Base-by-base conservation (phyloP, 2,329 filamentous ascomycete genomes). In the Corniculantispora saksenae region DNA sequence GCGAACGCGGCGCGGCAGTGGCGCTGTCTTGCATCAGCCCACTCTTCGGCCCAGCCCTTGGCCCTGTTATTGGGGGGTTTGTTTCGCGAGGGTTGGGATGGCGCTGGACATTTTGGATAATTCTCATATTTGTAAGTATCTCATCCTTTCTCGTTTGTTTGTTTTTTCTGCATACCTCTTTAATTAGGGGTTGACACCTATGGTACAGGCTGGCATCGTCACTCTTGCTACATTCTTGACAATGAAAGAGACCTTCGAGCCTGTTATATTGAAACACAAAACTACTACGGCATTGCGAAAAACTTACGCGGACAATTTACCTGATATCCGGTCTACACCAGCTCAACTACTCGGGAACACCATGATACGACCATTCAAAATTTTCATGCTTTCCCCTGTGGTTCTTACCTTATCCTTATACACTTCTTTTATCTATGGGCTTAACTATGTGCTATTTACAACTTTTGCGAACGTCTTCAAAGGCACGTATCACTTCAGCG, bases 1-100 rank as follows among this genome's bases (percentile, higher is more conserved):
- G 83, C 23, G 73, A 87, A 67, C 80, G 89, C 48, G 89, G 86
- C 9, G 83, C 83, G 3, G 88, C 88, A 1, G 87, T 90, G 74
- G 84, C 87, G 0, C 81, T 84, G 0, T 91, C 90, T 70, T 82
- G 84, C 1, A 81, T 88, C 74, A 84, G 86, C 0, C 85, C 89
- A 0, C 80, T 89, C 3, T 81, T 84, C 2, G 86, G 86, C 0
- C 86, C 86, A 0, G 79, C 80, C 40, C 19, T 73, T 23, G 72
- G 72, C 0, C 72, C 72, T 1, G 66, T 72, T 1, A 73, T 80
- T 1, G 82, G 83, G 1, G 82, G 80, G 1, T 85, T 81, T 61
- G 72, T 85, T 1, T 77, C 80, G 0, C 74, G 81, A 27, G 75
- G 76, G 0, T 78, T 81, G 4, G 81, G 82, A 3, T 84, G 82